Evolutionary conservation across 345 rosid species (phyloP).

Genomic region (Camelina neglecta): DNA sequence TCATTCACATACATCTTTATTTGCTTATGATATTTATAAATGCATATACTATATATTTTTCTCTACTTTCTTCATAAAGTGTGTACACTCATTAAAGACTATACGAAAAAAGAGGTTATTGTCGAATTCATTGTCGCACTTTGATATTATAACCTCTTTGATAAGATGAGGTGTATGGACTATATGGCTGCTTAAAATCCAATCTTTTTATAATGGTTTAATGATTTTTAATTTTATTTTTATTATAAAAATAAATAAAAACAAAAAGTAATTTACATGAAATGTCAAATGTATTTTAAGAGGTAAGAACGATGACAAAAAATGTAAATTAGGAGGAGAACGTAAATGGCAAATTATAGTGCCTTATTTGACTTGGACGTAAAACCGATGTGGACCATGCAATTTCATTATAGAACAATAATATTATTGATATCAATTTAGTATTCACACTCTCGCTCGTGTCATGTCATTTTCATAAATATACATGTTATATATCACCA

Average conservation of each 20-base stretch:
- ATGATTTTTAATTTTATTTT: neutral
- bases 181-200: conserved; percentile 38
- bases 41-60: neutral
- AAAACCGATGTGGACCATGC: conserved; percentile 39
- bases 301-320: neutral
- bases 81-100: conserved; percentile 44
- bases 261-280: neutral
- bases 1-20: neutral
- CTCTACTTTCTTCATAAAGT: conserved; percentile 33
- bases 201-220: conserved; percentile 32
- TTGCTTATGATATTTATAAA: conserved; percentile 19
- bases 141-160: conserved; percentile 37
- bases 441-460: conserved; percentile 16
- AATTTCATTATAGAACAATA: conserved; percentile 8
- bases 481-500: conserved; percentile 21
- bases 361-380: conserved; percentile 24
- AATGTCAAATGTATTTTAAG: conserved; percentile 32
- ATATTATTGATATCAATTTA: neutral
- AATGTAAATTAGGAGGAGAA: conserved; percentile 15
- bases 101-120: conserved; percentile 38
- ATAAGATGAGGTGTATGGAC: conserved; percentile 40
- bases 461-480: conserved; percentile 35
- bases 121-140: conserved; percentile 45
- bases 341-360: conserved; percentile 9
- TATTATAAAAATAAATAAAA: neutral